Evolutionary conservation across 257 asterid species (phyloP), one percentile per base, ranked within the genome.

Genomic region (Striga asiatica): DNA sequence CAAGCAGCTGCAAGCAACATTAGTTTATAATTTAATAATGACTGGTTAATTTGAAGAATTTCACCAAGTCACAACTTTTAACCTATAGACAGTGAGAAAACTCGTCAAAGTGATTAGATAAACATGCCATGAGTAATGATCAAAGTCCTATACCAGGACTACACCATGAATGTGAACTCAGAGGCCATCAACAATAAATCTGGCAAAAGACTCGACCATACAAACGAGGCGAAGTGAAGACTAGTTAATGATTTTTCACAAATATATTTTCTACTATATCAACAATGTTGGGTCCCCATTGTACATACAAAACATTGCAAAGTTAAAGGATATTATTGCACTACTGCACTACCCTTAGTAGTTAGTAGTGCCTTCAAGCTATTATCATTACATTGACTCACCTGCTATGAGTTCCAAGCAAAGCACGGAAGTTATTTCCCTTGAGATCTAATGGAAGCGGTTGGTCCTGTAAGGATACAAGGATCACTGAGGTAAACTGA

Each of bases 391-490:
- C 42, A 28, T 18, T 24, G 54, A 52, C 38, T n/a, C 23, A 58
- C 99, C 99, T 92, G 66, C 74, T 74, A 74, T 84, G 88, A 73
- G 99, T 92, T 74, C 99, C 99, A 53, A 88, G 80, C 82, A 92
- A 68, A 58, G 91, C 88, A 73, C 76, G 66, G 67, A 84, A 88
- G 62, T 73, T 63, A 49, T 74, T 79, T 60, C 99, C 99, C 66
- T 66, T 81, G 62, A 84, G 89, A 76, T 88, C 94, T 68, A 87
- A 77, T 56, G 99, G 97, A 45, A 92, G 93, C 2, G 88, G 88
- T 29, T 89, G 69, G 62, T 92, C 89, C 99, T 92, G 74, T 35
- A 48, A 71, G 65, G 58, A n/a, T 22, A 66, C 38, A 63, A 58
- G 66, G 64, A 56, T 23, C 53, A 70, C 28, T 39, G 45, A 18